Percentiles rank a stretch among this genome's conserved stretches.
phyloP scores from a whole-genome alignment of 2,329 filamentous ascomycete species.

The Ceratocystis colombiana region DNA sequence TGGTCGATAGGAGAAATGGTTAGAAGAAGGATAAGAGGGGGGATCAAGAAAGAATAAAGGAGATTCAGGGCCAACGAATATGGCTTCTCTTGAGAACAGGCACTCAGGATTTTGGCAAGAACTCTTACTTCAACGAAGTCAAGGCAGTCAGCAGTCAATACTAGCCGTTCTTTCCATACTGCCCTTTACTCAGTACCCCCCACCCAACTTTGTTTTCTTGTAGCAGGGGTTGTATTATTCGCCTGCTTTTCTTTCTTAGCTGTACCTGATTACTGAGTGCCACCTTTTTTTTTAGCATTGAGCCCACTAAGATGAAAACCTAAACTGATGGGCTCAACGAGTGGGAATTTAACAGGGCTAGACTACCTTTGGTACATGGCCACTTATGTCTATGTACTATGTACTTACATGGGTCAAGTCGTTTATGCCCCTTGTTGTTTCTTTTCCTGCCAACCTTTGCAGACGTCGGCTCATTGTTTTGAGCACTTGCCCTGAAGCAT shows the following conservation, averaged over 20 bases:
- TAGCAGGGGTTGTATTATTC: neutral
- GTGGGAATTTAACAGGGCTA: conserved; percentile 20
- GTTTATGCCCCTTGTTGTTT: conserved; percentile 12
- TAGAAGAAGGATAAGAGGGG: conserved; percentile 6
- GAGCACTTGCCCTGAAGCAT: neutral
- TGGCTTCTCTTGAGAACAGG: conserved; percentile 14
- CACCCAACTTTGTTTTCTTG: conserved; percentile 7
- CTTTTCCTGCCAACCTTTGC: conserved; percentile 1
- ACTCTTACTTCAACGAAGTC: conserved; percentile 12
- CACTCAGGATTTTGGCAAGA: conserved; percentile 23
- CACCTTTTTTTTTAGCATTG: conserved; percentile 9
- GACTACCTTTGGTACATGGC: conserved; percentile 8
- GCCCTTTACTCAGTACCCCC: conserved; percentile 12
- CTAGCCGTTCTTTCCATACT: conserved; percentile 17
- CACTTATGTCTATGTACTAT: conserved; percentile 5
- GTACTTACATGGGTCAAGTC: neutral
- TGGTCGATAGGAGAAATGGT: conserved; percentile 10
- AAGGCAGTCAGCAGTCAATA: conserved; percentile 10
- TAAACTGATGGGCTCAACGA: conserved; percentile 24
- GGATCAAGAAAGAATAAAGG: conserved; percentile 11
- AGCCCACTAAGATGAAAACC: conserved; percentile 8
- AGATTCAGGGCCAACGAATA: conserved; percentile 16
- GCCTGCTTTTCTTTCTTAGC: conserved; percentile 4
- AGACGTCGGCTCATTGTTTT: neutral
- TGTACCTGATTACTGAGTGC: conserved; percentile 11